These are phyloP conservation scores for Chlorella sorokiniana DNA, from an alignment of 139 green algal genomes.

Conservation along the genomic window DNA sequence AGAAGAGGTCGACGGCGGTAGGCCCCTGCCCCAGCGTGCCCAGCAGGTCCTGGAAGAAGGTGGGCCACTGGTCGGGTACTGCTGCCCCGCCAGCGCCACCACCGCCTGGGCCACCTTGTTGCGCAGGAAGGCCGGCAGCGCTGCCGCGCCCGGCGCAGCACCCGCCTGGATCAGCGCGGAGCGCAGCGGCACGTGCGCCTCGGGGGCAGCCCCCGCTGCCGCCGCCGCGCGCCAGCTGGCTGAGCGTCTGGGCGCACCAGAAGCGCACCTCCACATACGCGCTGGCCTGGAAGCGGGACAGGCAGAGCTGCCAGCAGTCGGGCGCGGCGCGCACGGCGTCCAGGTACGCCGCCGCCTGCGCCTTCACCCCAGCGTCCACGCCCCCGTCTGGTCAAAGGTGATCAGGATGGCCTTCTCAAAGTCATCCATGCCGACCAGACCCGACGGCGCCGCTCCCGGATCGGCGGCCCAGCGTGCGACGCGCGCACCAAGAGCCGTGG, in stretches of 20 bases:
- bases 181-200: slow-evolving; percentile 3
- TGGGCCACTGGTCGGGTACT: slow-evolving; percentile 87
- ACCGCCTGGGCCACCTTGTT: slow-evolving; percentile 95
- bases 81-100: slow-evolving; percentile 71
- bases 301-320: slow-evolving; percentile 77
- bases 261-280: slow-evolving; percentile 90
- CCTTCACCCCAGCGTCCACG: slow-evolving; percentile 57
- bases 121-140: slow-evolving; percentile 77
- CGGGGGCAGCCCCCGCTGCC: slow-evolving; percentile 21
- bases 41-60: slow-evolving; percentile 88
- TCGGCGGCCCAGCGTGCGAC: no score
- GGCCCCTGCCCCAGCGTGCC: slow-evolving; percentile 53
- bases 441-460: no score
- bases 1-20: slow-evolving; percentile 89
- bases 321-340: slow-evolving; percentile 58
- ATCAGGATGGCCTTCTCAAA: slow-evolving; percentile 92
- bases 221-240: background rate
- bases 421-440: slow-evolving; percentile 73
- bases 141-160: background rate
- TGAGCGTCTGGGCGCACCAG: slow-evolving; percentile 77
- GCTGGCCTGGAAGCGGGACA: slow-evolving; percentile 70
- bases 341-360: slow-evolving; percentile 72
- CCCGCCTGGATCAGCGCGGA: slow-evolving; percentile 10
- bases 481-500: no score
- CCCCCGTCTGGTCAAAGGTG: slow-evolving; percentile 84